Conservation (phyloP, 1,284 basidiomycete genomes). For the Leccinum fallax region DNA sequence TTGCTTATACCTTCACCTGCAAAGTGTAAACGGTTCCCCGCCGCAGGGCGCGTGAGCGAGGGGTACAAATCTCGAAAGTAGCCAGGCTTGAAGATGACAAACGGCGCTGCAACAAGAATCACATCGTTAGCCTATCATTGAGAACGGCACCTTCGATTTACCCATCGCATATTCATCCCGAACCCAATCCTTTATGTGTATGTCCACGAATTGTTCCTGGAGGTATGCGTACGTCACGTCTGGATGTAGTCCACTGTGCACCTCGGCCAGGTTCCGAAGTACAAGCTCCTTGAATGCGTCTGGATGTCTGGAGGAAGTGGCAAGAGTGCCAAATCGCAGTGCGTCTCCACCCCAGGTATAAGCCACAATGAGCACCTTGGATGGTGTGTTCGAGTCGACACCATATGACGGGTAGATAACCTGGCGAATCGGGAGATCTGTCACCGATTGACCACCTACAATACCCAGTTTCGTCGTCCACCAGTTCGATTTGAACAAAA, state of each 20-base stretch:
- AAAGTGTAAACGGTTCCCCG: not conserved
- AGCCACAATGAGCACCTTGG: conserved; percentile 19
- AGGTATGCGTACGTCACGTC: not conserved
- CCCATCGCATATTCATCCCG: conserved; percentile 9
- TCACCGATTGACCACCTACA: conserved; percentile 36
- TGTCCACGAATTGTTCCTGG: conserved; percentile 2
- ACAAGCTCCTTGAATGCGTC: conserved; percentile 10
- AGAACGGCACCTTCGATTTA: not conserved
- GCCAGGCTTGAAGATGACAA: not conserved
- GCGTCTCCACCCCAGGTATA: conserved; percentile 1
- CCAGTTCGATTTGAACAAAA: not conserved
- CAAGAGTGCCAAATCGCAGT: not conserved
- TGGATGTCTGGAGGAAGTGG: not conserved
- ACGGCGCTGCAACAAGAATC: not conserved
- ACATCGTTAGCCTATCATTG: not conserved
- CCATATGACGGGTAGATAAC: conserved; percentile 28
- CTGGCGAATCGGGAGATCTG: conserved; percentile 37
- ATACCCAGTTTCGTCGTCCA: not conserved
- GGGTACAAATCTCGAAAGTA: not conserved
- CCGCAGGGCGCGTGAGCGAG: not conserved
- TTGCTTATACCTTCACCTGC: not conserved
- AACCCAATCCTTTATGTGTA: conserved; percentile 16
- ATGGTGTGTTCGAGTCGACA: conserved; percentile 25
- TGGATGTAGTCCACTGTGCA: not conserved
- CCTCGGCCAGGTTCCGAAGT: conserved; percentile 1